Conservation (phyloP, 2,329 filamentous ascomycete genomes). For the Chrysoporthe puriensis region DNA sequence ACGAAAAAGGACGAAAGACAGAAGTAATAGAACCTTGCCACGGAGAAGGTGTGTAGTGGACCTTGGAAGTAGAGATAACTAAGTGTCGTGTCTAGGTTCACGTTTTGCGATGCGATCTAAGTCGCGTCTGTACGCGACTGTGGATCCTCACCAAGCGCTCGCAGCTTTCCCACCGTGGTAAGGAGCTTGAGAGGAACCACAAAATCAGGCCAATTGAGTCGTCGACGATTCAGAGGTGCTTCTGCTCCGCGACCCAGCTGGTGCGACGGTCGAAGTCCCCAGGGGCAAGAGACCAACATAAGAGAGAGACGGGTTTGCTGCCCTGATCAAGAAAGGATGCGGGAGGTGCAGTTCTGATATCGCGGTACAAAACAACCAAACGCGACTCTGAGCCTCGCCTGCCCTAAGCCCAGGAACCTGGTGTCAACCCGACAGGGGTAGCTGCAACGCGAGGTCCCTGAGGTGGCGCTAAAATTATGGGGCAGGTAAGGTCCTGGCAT, state of each 20-base stretch:
- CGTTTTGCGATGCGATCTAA: conserved; percentile 25
- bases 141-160: conserved; percentile 18
- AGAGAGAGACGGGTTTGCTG: conserved; percentile 1
- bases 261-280: background rate
- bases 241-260: background rate
- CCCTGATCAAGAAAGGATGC: background rate
- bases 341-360: background rate
- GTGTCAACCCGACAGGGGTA: conserved; percentile 18
- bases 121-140: conserved; percentile 24
- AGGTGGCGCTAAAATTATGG: conserved; percentile 2
- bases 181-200: conserved; percentile 1
- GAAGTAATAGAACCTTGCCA: background rate
- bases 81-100: conserved; percentile 23
- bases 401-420: conserved; percentile 8
- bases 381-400: conserved; percentile 3
- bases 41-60: background rate
- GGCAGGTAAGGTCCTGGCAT: background rate
- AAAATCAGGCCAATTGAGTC: conserved; percentile 11
- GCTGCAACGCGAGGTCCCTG: conserved; percentile 12
- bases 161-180: conserved; percentile 19
- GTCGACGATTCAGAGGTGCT: background rate
- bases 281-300: background rate
- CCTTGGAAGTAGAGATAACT: conserved; percentile 20
- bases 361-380: conserved; percentile 18
- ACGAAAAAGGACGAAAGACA: conserved; percentile 8